A percentile compares a stretch with the other conserved stretches of the same genome.
These are phyloP conservation scores for Zymoseptoria ardabiliae DNA, from an alignment of 2,329 filamentous ascomycete species.

Conservation along the genomic window DNA sequence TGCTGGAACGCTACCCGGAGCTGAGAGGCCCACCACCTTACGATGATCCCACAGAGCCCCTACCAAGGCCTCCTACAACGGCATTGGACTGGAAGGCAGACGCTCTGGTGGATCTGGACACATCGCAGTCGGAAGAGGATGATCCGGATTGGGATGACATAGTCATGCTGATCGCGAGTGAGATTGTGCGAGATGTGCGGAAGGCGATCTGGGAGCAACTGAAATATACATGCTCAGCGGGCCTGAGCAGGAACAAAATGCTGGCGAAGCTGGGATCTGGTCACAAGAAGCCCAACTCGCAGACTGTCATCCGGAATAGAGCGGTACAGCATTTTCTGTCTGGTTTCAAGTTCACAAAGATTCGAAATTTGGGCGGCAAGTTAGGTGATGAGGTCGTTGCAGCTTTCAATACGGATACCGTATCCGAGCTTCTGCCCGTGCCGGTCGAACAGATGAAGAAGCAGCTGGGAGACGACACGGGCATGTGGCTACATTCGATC, in stretches of 20 bases:
- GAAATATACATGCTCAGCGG: constrained; percentile 85
- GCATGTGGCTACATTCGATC: constrained; percentile 74
- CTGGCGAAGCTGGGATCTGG: constrained; percentile 87
- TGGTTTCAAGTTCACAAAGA: constrained; percentile 88
- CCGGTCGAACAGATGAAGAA: constrained; percentile 68
- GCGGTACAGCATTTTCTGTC: constrained; percentile 72
- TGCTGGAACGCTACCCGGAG: constrained; percentile 72
- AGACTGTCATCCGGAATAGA: constrained; percentile 86
- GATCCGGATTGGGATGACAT: constrained; percentile 97
- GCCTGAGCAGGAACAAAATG: constrained; percentile 87
- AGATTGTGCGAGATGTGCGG: constrained; percentile 75
- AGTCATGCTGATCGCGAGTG: constrained; percentile 74
- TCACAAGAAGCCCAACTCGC: constrained; percentile 86
- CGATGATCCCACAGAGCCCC: constrained; percentile 58
- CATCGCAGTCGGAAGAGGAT: constrained; percentile 62
- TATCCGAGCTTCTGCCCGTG: constrained; percentile 67
- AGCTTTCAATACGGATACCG: constrained; percentile 71
- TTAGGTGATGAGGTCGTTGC: constrained; percentile 77
- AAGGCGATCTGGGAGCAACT: constrained; percentile 60
- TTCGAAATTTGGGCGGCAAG: constrained; percentile 91
- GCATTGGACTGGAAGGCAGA: constrained; percentile 78
- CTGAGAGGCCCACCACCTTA: constrained; percentile 61
- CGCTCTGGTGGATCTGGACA: constrained; percentile 71
- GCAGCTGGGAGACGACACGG: constrained; percentile 76
- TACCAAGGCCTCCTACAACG: constrained; percentile 66